phyloP scores from a whole-genome alignment of 1,284 basidiomycete genomes.

The Tilletia setariae region DNA sequence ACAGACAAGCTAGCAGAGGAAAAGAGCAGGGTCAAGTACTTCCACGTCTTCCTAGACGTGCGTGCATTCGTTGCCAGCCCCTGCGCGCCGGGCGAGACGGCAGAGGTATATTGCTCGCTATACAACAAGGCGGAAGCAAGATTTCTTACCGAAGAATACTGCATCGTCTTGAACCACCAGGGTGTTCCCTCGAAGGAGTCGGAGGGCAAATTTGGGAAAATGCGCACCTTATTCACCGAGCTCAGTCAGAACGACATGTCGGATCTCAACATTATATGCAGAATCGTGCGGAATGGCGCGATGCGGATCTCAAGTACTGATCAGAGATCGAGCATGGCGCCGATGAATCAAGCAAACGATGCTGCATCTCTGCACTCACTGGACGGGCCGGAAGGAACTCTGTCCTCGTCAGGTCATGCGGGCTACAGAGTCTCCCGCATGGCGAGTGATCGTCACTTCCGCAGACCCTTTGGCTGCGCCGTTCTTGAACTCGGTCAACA shows the following conservation, averaged over 20 bases:
- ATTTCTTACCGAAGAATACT: constrained; percentile 93
- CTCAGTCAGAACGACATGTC: constrained; percentile 79
- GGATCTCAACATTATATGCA: constrained; percentile 60
- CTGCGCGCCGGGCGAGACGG: constrained; percentile 82
- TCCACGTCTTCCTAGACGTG: constrained; percentile 80
- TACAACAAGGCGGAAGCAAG: constrained; percentile 76
- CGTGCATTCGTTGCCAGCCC: constrained; percentile 85
- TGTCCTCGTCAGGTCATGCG: neutral
- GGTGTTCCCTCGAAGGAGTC: constrained; percentile 74
- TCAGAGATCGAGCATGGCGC: constrained; percentile 55
- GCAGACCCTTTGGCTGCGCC: constrained; percentile 89
- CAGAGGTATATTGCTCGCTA: constrained; percentile 88
- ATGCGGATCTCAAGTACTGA: constrained; percentile 67
- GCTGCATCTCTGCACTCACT: constrained; percentile 55
- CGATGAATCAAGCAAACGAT: constrained; percentile 55
- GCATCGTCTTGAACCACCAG: constrained; percentile 82
- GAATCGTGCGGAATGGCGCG: constrained; percentile 81
- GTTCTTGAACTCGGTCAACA: constrained; percentile 76
- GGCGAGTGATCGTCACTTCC: constrained; percentile 58
- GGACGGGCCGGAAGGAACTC: constrained; percentile 51
- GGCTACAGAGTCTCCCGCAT: constrained; percentile 34
- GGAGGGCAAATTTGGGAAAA: constrained; percentile 31
- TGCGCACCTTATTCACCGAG: constrained; percentile 71
- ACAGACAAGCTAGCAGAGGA: constrained; percentile 8
- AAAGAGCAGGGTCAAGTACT: constrained; percentile 36